Evolutionary conservation across 345 rosid genomes (phyloP).

Genomic region (Sapria himalayana): DNA sequence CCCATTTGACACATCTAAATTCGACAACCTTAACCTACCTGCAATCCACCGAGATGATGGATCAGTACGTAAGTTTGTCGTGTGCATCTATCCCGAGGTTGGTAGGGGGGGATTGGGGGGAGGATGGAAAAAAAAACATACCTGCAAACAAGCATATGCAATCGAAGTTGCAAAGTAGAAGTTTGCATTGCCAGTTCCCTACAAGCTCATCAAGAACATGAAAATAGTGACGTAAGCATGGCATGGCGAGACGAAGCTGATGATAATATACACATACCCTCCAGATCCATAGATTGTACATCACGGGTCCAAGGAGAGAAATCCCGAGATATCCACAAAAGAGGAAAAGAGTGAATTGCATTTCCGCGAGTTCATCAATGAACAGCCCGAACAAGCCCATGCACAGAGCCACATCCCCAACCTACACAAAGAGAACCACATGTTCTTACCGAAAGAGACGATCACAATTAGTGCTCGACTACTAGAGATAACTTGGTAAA

Average conservation of each 20-base stretch:
- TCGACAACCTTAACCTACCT: too few species aligned
- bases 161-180: conserved; percentile 88
- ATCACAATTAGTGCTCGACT: too few species aligned
- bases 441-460: conserved; percentile 1
- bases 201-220: too few species aligned
- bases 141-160: conserved; percentile 91
- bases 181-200: conserved; percentile 98
- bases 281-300: conserved; percentile 99
- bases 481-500: too few species aligned
- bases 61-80: too few species aligned
- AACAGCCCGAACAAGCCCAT: conserved; percentile 66
- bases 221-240: too few species aligned
- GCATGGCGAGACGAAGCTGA: too few species aligned
- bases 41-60: too few species aligned
- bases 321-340: conserved; percentile 82
- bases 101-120: too few species aligned
- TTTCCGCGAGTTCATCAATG: conserved; percentile 67
- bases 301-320: conserved; percentile 85
- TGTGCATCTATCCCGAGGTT: too few species aligned
- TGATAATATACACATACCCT: conserved; percentile 60
- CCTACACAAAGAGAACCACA: conserved; percentile 27
- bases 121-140: too few species aligned
- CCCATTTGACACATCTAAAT: too few species aligned
- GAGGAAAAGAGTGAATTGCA: conserved; percentile 81
- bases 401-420: conserved; percentile 82